These are phyloP conservation scores for Sugiyamaella boreocaroliniensis DNA, from an alignment of 805 yeast species.

Conservation along the genomic window DNA sequence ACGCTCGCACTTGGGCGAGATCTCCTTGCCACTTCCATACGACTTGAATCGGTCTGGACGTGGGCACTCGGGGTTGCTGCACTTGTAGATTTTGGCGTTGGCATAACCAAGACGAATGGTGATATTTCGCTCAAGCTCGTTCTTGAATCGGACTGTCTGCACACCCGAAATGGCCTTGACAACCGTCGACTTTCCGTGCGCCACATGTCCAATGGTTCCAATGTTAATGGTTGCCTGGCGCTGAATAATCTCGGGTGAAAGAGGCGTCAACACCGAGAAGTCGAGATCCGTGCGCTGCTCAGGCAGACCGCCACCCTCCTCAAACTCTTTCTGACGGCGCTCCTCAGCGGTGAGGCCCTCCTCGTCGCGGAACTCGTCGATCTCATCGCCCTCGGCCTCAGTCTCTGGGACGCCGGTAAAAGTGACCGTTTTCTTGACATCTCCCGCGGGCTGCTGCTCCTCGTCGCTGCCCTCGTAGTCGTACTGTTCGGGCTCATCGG, in stretches of 20 bases:
- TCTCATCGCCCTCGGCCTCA: conserved; percentile 24
- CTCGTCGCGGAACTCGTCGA: conserved; percentile 45
- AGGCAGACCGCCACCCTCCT: conserved; percentile 98
- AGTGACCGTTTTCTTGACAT: conserved; percentile 65
- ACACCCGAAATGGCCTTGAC: conserved; percentile 97
- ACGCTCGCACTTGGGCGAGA: conserved; percentile 84
- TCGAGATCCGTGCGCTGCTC: conserved; percentile 92
- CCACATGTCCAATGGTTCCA: conserved; percentile 96
- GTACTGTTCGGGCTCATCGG: conserved; percentile 36
- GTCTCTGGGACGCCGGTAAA: conserved; percentile 50
- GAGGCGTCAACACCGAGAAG: conserved; percentile 70
- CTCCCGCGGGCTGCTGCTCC: conserved; percentile 26
- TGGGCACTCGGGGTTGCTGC: conserved; percentile 78
- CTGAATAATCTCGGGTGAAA: conserved; percentile 83
- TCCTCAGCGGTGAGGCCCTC: conserved; percentile 63
- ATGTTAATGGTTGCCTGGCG: conserved; percentile 99
- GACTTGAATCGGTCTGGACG: conserved; percentile 95
- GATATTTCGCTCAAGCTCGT: conserved; percentile 97
- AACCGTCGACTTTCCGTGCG: conserved; percentile 91
- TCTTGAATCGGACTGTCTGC: conserved; percentile 98
- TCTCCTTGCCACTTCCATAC: conserved; percentile 90
- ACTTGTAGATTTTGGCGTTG: conserved; percentile 94
- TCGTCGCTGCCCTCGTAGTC: conserved; percentile 38
- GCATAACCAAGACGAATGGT: conserved; percentile 98
- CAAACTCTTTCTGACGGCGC: conserved; percentile 74